Evolutionary conservation across 495 filamentous ascomycete species (phyloP), one percentile per base, ranked within the genome.

Genomic region (Chaetomium tenue): DNA sequence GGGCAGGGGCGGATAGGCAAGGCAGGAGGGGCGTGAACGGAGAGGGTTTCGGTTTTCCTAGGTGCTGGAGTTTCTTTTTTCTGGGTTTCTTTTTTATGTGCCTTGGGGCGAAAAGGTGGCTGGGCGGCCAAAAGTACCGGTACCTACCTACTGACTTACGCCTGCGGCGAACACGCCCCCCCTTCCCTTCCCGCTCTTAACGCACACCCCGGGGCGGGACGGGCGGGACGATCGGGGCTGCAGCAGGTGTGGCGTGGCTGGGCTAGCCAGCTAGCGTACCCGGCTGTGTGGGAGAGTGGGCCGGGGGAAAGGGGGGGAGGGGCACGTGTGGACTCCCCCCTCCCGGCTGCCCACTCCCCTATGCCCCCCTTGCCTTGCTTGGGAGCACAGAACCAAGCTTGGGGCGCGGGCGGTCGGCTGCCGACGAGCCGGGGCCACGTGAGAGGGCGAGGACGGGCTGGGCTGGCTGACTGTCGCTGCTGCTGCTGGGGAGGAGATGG

Each of bases 1-100:
- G 79, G 78, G 71, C 65, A 62, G 6, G 69, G 50, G 9, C 5
- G 8, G 37, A 22, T 3, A 30, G 28, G 6, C 28, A 30, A 6
- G 28, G 39, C 13, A 37, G 48, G 56, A 8, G 51, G 25, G 64
- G 48, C 33, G 22, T 23, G 28, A 30, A 30, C 8, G 44, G 15
- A 20, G 11, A n/a, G n/a, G 44, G n/a, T n/a, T 46, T 33, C 42
- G 18, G 42, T 46, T 47, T 47, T 47, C 44, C n/a, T 5, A 16
- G 6, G 48, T 57, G 22, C 39, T 47, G 56, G 44, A n/a, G 57
- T 33, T 28, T 30, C 3, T 2, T 30, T 30, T 30, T 6, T 30
- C 28, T 30, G 6, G n/a, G n/a, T 22, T 56, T 15, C 20, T 37
- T 28, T 56, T 37, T 25, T 42, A 8, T 4, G 15, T 12, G 9